phyloP scores from a whole-genome alignment of 257 asterid species.

The Solanum ossicruentum region DNA sequence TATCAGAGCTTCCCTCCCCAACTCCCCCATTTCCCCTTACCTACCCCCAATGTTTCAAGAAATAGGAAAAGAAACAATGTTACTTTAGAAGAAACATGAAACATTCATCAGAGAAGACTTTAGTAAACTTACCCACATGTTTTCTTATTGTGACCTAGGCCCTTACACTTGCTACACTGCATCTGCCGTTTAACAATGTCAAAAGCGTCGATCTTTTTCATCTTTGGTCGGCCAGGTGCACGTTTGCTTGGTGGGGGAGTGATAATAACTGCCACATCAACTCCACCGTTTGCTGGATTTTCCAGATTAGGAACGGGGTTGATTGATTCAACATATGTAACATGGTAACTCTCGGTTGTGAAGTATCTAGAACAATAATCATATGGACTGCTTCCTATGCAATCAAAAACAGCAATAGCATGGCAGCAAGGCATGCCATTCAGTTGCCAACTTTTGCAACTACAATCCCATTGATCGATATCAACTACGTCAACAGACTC shows the following conservation, averaged over 20 bases:
- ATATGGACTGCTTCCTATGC: slow-evolving; percentile 49
- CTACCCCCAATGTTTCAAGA: too few relatives aligned
- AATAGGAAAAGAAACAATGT: too few relatives aligned
- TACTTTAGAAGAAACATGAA: background rate
- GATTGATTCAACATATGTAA: slow-evolving; percentile 71
- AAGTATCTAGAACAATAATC: slow-evolving; percentile 76
- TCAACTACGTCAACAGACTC: slow-evolving; percentile 57
- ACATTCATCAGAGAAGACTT: background rate
- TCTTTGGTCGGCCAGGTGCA: slow-evolving; percentile 86
- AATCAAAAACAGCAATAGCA: slow-evolving; percentile 66
- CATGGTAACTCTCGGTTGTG: slow-evolving; percentile 50
- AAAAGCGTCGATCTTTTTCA: slow-evolving; percentile 57
- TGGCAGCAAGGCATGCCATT: slow-evolving; percentile 90
- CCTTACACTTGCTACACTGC: slow-evolving; percentile 97
- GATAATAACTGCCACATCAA: slow-evolving; percentile 40
- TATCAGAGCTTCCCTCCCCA: too few relatives aligned
- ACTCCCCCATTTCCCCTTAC: too few relatives aligned
- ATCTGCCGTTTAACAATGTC: slow-evolving; percentile 95
- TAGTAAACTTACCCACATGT: slow-evolving; percentile 18
- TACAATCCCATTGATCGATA: slow-evolving; percentile 75
- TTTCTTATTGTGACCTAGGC: slow-evolving; percentile 93
- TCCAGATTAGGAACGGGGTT: slow-evolving; percentile 87
- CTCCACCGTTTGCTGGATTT: slow-evolving; percentile 49
- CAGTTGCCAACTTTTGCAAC: slow-evolving; percentile 89
- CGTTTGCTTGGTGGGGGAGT: slow-evolving; percentile 95